These are phyloP conservation scores for Sporothrix protearum DNA, from an alignment of 2,329 filamentous ascomycete species.

Conservation along the genomic window DNA sequence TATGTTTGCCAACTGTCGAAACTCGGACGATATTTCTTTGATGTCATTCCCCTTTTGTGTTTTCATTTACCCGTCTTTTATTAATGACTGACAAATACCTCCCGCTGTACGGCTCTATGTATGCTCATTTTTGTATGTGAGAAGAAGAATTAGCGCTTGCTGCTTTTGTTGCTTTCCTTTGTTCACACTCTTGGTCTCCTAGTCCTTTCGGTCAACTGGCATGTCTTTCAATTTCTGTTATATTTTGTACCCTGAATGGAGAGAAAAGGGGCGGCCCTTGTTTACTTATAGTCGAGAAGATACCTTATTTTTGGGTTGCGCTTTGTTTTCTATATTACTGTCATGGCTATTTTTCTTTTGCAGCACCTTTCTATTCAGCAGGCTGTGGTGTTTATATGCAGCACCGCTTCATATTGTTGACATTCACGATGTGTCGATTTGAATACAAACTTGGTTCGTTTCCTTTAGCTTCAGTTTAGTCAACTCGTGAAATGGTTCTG, in stretches of 20 bases:
- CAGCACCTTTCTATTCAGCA: background rate
- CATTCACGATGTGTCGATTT: background rate
- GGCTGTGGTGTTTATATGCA: background rate
- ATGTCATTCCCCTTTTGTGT: background rate
- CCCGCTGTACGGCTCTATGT: background rate
- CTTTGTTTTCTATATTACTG: background rate
- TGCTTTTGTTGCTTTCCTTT: background rate
- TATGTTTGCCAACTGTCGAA: background rate
- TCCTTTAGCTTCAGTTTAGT: background rate
- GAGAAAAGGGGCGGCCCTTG: background rate
- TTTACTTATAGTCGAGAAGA: constrained; percentile 23
- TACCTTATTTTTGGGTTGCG: constrained; percentile 14
- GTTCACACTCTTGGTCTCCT: background rate
- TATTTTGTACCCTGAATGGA: background rate
- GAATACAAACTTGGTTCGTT: background rate
- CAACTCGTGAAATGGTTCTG: background rate
- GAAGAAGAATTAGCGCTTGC: background rate
- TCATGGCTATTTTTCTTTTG: background rate
- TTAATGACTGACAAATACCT: constrained; percentile 6
- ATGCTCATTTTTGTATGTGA: background rate
- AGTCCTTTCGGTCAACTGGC: background rate
- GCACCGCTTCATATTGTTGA: background rate
- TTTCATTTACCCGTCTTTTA: background rate
- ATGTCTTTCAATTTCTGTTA: background rate
- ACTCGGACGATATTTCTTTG: background rate